Percentiles rank a stretch among this genome's conserved stretches.
phyloP scores from a whole-genome alignment of 352 stramenopile genomes.

The Globisporangium rhizosaccharum region DNA sequence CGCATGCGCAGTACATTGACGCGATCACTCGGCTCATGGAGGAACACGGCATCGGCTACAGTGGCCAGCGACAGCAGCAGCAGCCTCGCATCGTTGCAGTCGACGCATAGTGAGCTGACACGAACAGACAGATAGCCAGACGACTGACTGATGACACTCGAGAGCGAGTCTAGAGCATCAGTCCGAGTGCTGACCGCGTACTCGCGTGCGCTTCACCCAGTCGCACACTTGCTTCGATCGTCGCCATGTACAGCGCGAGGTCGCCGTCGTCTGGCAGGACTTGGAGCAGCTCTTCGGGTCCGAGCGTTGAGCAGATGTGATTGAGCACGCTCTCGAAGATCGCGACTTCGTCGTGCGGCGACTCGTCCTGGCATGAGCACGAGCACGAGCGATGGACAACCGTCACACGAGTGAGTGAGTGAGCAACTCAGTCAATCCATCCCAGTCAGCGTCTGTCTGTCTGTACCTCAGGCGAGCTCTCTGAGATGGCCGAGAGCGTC shows the following conservation, averaged over 20 bases:
- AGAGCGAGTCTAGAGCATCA: not conserved
- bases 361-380: slow-evolving; percentile 3
- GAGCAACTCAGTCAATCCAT: not conserved
- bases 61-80: not conserved
- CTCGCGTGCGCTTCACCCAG: slow-evolving; percentile 33
- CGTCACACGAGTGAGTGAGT: not conserved
- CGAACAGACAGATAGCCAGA: not conserved
- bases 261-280: slow-evolving; percentile 77
- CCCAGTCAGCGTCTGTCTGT: not conserved
- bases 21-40: slow-evolving; percentile 62
- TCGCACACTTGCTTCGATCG: slow-evolving; percentile 56
- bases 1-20: slow-evolving; percentile 50
- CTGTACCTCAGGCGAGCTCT: slow-evolving; percentile 32
- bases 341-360: slow-evolving; percentile 22
- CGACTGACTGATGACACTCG: not conserved
- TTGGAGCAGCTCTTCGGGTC: slow-evolving; percentile 66
- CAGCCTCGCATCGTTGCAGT: slow-evolving; percentile 4
- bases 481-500: slow-evolving; percentile 46
- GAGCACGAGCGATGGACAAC: not conserved
- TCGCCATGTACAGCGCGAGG: slow-evolving; percentile 67
- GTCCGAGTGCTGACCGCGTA: slow-evolving; percentile 1
- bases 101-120: not conserved
- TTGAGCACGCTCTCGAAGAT: slow-evolving; percentile 64
- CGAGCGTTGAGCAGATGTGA: slow-evolving; percentile 66
- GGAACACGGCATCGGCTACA: slow-evolving; percentile 31